These are phyloP conservation scores for Cornus florida DNA, from an alignment of 148 eudicot species.

Conservation along the genomic window DNA sequence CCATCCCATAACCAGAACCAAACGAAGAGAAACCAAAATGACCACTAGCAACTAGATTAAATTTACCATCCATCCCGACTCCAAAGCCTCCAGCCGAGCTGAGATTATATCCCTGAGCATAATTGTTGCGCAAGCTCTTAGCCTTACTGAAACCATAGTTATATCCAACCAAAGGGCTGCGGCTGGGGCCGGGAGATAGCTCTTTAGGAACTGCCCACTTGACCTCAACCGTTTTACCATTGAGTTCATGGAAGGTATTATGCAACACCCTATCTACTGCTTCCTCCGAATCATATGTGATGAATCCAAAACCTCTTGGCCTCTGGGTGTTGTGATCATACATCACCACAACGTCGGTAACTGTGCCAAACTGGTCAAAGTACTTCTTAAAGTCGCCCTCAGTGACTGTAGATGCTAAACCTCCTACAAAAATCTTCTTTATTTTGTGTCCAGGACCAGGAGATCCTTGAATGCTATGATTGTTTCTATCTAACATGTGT, in stretches of 20 bases:
- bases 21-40: conserved; percentile 62
- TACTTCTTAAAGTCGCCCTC: conserved; percentile 74
- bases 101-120: conserved; percentile 61
- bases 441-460: conserved; percentile 77
- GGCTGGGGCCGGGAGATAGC: conserved; percentile 65
- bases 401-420: conserved; percentile 83
- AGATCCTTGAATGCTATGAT: conserved; percentile 61
- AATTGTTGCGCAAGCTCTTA: conserved; percentile 56
- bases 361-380: conserved; percentile 82
- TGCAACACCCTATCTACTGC: conserved; percentile 76
- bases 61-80: conserved; percentile 51
- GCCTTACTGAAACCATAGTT: conserved; percentile 58
- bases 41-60: conserved; percentile 53
- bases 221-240: conserved; percentile 93
- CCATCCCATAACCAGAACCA: conserved; percentile 58
- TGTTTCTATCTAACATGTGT: conserved; percentile 52
- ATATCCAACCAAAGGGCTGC: conserved; percentile 65
- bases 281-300: conserved; percentile 82
- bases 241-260: conserved; percentile 84
- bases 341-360: conserved; percentile 91
- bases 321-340: conserved; percentile 92
- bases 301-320: conserved; percentile 93
- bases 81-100: conserved; percentile 60
- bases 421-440: conserved; percentile 92
- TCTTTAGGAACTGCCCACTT: conserved; percentile 92